A percentile compares a stretch with the other conserved stretches of the same genome.
Conservation (phyloP, 2,329 filamentous ascomycete genomes). For the Stagonosporopsis tanaceti region DNA sequence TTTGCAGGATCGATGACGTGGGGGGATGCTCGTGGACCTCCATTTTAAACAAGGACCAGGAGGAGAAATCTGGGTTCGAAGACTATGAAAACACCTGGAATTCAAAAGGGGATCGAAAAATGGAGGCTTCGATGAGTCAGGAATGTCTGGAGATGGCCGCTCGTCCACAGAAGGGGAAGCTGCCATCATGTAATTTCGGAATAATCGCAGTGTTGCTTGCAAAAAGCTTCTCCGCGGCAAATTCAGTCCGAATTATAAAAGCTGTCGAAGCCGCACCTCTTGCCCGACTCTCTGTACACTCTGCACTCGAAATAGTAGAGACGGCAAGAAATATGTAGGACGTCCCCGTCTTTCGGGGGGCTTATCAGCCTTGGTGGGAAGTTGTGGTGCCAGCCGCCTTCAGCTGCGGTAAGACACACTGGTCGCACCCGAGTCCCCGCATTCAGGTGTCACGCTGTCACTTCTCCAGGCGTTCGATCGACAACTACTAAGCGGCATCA, state of each 20-base stretch:
- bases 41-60: neutral
- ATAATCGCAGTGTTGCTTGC: conserved; percentile 2
- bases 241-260: conserved; percentile 4
- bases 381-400: neutral
- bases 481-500: neutral
- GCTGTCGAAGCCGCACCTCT: neutral
- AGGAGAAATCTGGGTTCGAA: no score
- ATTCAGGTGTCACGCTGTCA: neutral
- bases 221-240: neutral
- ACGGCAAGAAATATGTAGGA: neutral
- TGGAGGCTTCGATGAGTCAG: neutral
- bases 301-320: neutral
- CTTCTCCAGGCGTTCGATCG: neutral
- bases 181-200: conserved; percentile 5
- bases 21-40: conserved; percentile 31
- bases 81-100: neutral
- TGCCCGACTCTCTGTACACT: neutral
- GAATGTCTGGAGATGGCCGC: neutral
- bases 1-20: conserved; percentile 60
- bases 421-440: neutral
- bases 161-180: neutral
- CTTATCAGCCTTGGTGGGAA: neutral
- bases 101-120: neutral
- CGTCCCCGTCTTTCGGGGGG: neutral
- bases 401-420: neutral